Conservation (phyloP, 2,329 filamentous ascomycete genomes). For the Leptodontidium sp. region DNA sequence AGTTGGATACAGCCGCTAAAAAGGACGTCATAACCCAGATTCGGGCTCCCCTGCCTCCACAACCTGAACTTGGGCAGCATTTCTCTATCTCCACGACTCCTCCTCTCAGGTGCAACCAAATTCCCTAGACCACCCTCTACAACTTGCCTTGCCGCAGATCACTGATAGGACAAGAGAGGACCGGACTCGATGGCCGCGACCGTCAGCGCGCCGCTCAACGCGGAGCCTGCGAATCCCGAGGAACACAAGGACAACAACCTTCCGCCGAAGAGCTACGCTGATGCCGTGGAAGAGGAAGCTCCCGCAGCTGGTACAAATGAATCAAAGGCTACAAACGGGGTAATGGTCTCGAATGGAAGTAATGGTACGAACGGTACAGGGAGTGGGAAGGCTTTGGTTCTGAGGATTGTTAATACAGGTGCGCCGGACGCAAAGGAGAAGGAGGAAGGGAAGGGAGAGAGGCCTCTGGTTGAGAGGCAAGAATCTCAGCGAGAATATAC, state of each 20-base stretch:
- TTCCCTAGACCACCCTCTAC: not conserved
- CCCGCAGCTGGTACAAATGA: conserved; percentile 22
- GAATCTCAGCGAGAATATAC: conserved; percentile 42
- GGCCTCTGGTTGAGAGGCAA: conserved; percentile 37
- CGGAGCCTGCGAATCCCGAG: conserved; percentile 46
- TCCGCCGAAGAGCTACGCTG: conserved; percentile 51
- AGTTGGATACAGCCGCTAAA: not conserved
- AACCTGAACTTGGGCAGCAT: not conserved
- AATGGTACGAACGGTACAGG: conserved; percentile 22
- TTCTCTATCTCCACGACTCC: conserved; percentile 2
- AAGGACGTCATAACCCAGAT: conserved; percentile 14
- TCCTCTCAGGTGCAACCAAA: not conserved
- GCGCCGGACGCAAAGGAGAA: conserved; percentile 29
- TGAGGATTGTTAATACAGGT: conserved; percentile 42
- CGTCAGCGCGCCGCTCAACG: conserved; percentile 32
- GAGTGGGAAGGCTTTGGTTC: conserved; percentile 33
- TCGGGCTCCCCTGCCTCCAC: conserved; percentile 5
- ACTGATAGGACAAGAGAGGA: not conserved
- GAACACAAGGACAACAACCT: conserved; percentile 47
- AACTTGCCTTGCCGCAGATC: not conserved
- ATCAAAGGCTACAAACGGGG: conserved; percentile 21
- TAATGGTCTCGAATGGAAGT: conserved; percentile 23
- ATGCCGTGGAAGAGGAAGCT: conserved; percentile 44
- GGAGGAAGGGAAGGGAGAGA: conserved; percentile 21
- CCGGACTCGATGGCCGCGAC: conserved; percentile 32